phyloP scores from a whole-genome alignment of 1,284 basidiomycete genomes.

The Marasmius oreades region DNA sequence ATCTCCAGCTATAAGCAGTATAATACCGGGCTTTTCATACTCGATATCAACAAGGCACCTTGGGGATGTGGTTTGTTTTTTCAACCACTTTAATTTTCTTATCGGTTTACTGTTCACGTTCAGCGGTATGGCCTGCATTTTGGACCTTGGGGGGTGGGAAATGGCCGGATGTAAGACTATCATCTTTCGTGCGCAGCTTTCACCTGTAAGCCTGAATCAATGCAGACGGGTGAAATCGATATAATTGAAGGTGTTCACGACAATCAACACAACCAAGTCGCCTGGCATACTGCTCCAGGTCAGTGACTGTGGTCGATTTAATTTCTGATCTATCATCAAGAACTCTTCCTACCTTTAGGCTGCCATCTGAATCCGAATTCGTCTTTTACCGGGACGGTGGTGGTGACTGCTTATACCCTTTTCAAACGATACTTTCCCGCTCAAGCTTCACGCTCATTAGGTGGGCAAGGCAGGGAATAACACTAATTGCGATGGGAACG shows the following conservation, averaged over 20 bases:
- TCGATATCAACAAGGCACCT: conserved; percentile 64
- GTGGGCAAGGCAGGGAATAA: conserved; percentile 38
- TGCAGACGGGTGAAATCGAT: conserved; percentile 73
- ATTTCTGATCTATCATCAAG: not conserved
- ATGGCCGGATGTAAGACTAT: conserved; percentile 48
- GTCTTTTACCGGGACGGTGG: conserved; percentile 55
- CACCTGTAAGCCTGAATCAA: not conserved
- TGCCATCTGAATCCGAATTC: conserved; percentile 42
- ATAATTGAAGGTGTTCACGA: conserved; percentile 79
- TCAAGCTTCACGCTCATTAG: conserved; percentile 20
- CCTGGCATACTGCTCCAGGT: conserved; percentile 67
- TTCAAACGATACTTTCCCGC: not conserved
- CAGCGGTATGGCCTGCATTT: conserved; percentile 67
- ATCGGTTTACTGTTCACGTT: conserved; percentile 5
- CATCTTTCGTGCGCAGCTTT: not conserved
- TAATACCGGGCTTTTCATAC: conserved; percentile 65
- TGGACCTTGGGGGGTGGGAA: conserved; percentile 53
- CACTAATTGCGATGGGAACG: conserved; percentile 50
- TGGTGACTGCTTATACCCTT: conserved; percentile 34
- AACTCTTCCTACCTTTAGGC: conserved; percentile 25
- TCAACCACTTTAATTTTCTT: conserved; percentile 1
- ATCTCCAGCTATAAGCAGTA: conserved; percentile 54
- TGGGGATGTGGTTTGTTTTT: conserved; percentile 63
- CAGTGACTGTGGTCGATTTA: conserved; percentile 1
- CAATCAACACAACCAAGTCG: conserved; percentile 73